phyloP scores from a whole-genome alignment of 768 basidiomycete genomes.

The Tephrocybe sp. region DNA sequence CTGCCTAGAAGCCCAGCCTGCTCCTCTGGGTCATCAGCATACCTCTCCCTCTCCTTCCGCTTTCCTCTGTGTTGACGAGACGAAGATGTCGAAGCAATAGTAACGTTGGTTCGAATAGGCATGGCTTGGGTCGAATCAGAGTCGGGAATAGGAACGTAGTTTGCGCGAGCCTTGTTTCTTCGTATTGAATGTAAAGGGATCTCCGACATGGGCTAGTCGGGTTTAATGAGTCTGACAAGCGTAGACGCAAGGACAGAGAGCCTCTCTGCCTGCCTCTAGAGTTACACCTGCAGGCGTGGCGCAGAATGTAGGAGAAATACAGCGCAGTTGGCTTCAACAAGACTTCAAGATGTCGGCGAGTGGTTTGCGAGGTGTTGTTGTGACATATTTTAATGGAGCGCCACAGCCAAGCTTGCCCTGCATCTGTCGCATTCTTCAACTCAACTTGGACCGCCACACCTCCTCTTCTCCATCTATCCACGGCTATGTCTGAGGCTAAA shows the following conservation, averaged over 20 bases:
- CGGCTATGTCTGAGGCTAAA: slow-evolving; percentile 28
- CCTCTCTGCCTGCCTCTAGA: too few relatives aligned
- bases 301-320: not conserved
- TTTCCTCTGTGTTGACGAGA: slow-evolving; percentile 24
- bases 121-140: slow-evolving; percentile 23
- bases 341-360: not conserved
- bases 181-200: slow-evolving; percentile 67
- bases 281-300: not conserved
- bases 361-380: slow-evolving; percentile 2
- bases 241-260: not conserved
- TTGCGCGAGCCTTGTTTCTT: slow-evolving; percentile 48
- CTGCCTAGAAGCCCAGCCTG: slow-evolving; percentile 50
- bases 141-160: slow-evolving; percentile 45
- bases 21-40: slow-evolving; percentile 67
- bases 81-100: slow-evolving; percentile 26
- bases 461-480: not conserved
- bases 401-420: not conserved
- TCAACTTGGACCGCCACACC: not conserved
- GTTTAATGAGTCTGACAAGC: slow-evolving; percentile 1
- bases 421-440: not conserved
- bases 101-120: slow-evolving; percentile 26
- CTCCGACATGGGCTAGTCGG: slow-evolving; percentile 58
- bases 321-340: too few relatives aligned
- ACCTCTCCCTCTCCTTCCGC: slow-evolving; percentile 52
- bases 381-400: slow-evolving; percentile 3